These are phyloP conservation scores for Oryza punctata DNA, from an alignment of 176 grass and related monocot species.

Conservation along the genomic window DNA sequence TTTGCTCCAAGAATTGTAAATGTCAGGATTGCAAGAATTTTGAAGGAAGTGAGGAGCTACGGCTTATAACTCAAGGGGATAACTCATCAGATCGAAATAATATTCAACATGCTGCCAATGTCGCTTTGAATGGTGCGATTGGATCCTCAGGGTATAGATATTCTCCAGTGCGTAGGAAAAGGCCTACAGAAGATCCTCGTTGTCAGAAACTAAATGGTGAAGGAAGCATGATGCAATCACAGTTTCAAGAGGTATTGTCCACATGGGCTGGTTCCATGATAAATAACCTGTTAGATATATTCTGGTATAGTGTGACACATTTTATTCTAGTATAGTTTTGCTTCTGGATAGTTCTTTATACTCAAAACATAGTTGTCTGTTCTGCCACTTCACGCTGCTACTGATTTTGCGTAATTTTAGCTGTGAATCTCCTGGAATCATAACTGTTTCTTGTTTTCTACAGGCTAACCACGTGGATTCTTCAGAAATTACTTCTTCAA, in stretches of 20 bases:
- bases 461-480: conserved; percentile 40
- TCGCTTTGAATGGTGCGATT: conserved; percentile 59
- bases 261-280: conserved; percentile 4
- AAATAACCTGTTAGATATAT: conserved; percentile 18
- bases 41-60: conserved; percentile 68
- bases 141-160: conserved; percentile 52
- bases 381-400: conserved; percentile 7
- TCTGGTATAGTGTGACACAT: neutral
- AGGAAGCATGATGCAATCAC: conserved; percentile 18
- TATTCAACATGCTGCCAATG: conserved; percentile 68
- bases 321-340: neutral
- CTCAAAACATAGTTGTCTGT: neutral
- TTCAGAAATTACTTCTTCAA: conserved; percentile 38
- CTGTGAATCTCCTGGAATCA: conserved; percentile 1
- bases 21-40: conserved; percentile 76
- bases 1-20: conserved; percentile 81
- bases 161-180: conserved; percentile 49
- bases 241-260: conserved; percentile 46
- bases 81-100: conserved; percentile 47
- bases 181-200: conserved; percentile 33
- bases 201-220: conserved; percentile 33
- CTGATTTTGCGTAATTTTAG: conserved; percentile 15
- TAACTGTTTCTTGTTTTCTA: conserved; percentile 33
- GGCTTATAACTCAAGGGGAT: conserved; percentile 53
- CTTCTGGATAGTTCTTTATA: conserved; percentile 18